Conservation (phyloP, 78 protist species). For the Cyanophora paradoxa region DNA sequence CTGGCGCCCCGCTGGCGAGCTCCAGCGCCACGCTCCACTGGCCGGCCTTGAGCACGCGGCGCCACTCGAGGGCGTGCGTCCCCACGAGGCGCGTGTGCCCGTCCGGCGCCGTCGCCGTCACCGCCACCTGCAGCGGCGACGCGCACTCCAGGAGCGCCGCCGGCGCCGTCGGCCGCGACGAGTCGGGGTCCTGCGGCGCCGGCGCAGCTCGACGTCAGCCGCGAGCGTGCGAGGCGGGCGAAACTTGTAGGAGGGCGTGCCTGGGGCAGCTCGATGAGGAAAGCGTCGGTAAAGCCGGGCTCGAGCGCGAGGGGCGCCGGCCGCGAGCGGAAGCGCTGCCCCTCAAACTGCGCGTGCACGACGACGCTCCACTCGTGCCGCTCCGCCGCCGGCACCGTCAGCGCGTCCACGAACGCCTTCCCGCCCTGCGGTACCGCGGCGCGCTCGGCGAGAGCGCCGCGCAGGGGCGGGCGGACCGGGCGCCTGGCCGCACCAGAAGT, state of each 20-base stretch:
- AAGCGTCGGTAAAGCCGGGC: not conserved
- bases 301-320: not conserved
- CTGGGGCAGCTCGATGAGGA: not conserved
- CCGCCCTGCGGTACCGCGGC: too few relatives aligned
- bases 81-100: not conserved
- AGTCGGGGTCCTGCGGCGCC: not conserved
- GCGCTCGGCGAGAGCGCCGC: too few relatives aligned
- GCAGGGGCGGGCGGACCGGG: too few relatives aligned
- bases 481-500: too few relatives aligned
- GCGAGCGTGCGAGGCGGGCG: too few relatives aligned
- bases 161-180: not conserved
- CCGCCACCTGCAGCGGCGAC: not conserved
- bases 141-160: not conserved
- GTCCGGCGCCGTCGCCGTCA: not conserved
- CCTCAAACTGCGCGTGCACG: not conserved
- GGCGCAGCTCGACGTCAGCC: too few relatives aligned
- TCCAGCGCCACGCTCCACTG: not conserved
- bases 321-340: not conserved
- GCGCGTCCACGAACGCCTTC: not conserved
- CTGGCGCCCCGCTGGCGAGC: not conserved
- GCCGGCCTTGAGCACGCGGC: not conserved
- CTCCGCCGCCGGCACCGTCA: not conserved
- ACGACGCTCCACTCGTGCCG: not conserved
- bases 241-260: too few relatives aligned
- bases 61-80: slow-evolving; percentile 5